Conservation (phyloP, 257 asterid genomes). For the Petrea volubilis region DNA sequence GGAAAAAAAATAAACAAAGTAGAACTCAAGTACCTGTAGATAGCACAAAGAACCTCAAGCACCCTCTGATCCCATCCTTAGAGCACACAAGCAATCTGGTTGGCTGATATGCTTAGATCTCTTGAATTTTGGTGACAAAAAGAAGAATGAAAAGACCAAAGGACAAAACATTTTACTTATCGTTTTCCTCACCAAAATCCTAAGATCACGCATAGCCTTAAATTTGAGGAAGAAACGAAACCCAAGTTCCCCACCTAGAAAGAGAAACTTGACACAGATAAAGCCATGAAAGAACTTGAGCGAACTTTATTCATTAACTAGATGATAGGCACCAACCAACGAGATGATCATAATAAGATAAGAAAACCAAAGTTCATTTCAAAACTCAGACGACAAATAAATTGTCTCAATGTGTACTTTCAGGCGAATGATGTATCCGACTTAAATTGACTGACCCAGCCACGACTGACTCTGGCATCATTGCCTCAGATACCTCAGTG, state of each 20-base stretch:
- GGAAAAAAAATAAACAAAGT: neutral
- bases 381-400: conserved; percentile 53
- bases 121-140: conserved; percentile 25
- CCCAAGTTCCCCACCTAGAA: conserved; percentile 20
- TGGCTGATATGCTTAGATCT: too few relatives aligned
- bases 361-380: conserved; percentile 46
- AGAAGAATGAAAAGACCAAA: neutral
- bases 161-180: neutral
- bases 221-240: neutral
- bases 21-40: conserved; percentile 21
- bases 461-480: conserved; percentile 63
- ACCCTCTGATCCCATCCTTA: conserved; percentile 3
- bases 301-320: conserved; percentile 59
- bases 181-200: conserved; percentile 27
- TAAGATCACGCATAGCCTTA: conserved; percentile 23
- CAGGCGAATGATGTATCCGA: conserved; percentile 99
- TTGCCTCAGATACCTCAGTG: conserved; percentile 71
- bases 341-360: conserved; percentile 32
- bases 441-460: conserved; percentile 77
- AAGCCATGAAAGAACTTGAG: conserved; percentile 17
- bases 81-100: neutral
- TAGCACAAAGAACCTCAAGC: neutral
- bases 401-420: conserved; percentile 98
- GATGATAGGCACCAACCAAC: conserved; percentile 45
- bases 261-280: conserved; percentile 25